Percentiles rank a stretch among this genome's conserved stretches.
phyloP scores from a whole-genome alignment of 2,329 filamentous ascomycete species.

The Ophiostoma ulmi region DNA sequence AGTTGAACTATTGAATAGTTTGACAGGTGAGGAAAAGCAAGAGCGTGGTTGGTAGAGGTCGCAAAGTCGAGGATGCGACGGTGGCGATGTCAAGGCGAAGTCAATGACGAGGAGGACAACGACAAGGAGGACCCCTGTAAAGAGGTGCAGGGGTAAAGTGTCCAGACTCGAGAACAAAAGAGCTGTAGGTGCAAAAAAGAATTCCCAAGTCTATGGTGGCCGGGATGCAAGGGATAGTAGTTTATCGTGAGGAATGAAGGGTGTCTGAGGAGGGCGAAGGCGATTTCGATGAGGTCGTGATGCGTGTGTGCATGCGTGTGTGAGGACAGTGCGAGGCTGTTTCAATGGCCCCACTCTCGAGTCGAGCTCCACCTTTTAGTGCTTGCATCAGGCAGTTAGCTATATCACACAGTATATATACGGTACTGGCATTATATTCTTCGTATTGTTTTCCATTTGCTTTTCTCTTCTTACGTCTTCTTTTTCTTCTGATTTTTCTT shows the following conservation, averaged over 20 bases:
- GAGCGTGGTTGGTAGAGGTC: not conserved
- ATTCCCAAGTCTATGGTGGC: not conserved
- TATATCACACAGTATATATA: not conserved
- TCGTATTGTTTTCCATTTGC: not conserved
- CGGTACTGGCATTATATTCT: not conserved
- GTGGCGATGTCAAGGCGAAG: not conserved
- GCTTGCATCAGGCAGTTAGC: not conserved
- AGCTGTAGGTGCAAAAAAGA: not conserved
- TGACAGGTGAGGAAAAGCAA: not conserved
- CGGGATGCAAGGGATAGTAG: slow-evolving; percentile 12
- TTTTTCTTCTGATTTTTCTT: not conserved
- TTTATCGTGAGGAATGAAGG: not conserved
- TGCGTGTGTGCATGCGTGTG: not conserved
- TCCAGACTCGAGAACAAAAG: not conserved
- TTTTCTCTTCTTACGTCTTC: not conserved
- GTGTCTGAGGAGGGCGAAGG: slow-evolving; percentile 6
- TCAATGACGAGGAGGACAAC: slow-evolving; percentile 7
- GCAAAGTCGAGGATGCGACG: not conserved
- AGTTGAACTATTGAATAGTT: not conserved
- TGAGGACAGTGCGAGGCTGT: slow-evolving; percentile 10
- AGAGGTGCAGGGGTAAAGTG: not conserved
- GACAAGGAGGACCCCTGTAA: not conserved
- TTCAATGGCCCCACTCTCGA: not conserved
- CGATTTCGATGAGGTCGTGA: not conserved
- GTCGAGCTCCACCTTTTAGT: not conserved